Evolutionary conservation across 2,329 filamentous ascomycete genomes (phyloP).

Genomic region (Tolypocladium pustulatum): DNA sequence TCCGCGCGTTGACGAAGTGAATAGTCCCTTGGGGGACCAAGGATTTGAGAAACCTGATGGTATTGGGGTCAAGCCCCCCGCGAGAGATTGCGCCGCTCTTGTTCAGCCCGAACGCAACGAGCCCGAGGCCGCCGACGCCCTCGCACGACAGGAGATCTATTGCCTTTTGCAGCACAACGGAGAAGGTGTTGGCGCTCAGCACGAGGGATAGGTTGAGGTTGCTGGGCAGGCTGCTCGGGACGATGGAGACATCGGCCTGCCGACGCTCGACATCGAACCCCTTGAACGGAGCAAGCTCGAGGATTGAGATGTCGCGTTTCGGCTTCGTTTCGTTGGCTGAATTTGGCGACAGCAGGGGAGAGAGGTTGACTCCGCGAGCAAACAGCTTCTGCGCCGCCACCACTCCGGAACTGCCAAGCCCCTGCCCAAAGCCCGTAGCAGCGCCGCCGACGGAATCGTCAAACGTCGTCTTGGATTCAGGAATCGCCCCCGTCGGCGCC

Average conservation of each 20-base stretch:
- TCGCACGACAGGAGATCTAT: constrained; percentile 19
- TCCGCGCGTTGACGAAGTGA: constrained; percentile 13
- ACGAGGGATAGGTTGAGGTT: constrained; percentile 15
- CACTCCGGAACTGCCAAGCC: constrained; percentile 21
- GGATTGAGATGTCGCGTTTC: background rate
- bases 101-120: constrained; percentile 14
- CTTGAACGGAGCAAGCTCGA: background rate
- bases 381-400: constrained; percentile 18
- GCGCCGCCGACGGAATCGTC: constrained; percentile 24
- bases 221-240: no score
- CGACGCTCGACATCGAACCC: background rate
- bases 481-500: constrained; percentile 6
- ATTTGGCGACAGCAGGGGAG: background rate
- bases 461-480: constrained; percentile 16
- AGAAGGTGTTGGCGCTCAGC: constrained; percentile 17
- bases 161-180: constrained; percentile 15
- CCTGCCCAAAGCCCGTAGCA: constrained; percentile 22
- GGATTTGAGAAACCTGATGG: background rate
- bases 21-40: constrained; percentile 10
- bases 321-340: background rate
- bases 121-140: constrained; percentile 20
- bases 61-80: constrained; percentile 3
- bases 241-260: background rate
- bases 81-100: constrained; percentile 11
- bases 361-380: constrained; percentile 5